phyloP scores from a whole-genome alignment of 169 alveolate genomes.

The Plasmodium ovale region DNA sequence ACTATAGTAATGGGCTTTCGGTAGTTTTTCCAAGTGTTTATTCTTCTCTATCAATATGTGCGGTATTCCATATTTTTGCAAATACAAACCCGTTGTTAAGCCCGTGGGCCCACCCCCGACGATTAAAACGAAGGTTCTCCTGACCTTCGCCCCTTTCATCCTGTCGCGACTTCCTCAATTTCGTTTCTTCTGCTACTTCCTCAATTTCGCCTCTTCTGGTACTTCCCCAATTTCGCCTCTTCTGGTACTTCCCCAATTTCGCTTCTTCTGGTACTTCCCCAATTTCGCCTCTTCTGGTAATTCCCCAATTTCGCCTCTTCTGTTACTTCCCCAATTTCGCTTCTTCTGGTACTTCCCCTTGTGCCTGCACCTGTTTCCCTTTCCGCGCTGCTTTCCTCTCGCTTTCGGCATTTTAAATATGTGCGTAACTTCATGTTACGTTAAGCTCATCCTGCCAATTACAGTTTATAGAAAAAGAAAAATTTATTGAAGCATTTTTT shows the following conservation, averaged over 20 bases:
- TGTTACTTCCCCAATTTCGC: neutral
- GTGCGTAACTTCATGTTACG: too few relatives aligned
- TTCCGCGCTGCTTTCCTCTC: too few relatives aligned
- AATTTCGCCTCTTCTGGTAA: constrained; percentile 72
- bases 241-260: neutral
- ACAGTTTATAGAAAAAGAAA: too few relatives aligned
- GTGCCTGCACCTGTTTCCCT: too few relatives aligned
- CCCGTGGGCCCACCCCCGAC: constrained; percentile 98
- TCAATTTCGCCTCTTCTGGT: constrained; percentile 70
- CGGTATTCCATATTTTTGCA: constrained; percentile 88
- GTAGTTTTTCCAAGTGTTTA: constrained; percentile 84
- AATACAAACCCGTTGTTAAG: constrained; percentile 89
- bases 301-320: constrained; percentile 3
- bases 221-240: constrained; percentile 2
- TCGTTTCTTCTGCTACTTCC: neutral
- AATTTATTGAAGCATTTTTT: too few relatives aligned
- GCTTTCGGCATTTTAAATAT: too few relatives aligned
- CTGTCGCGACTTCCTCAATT: neutral
- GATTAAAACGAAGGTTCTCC: constrained; percentile 85
- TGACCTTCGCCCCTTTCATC: constrained; percentile 17
- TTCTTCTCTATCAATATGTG: constrained; percentile 87
- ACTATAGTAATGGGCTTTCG: constrained; percentile 94
- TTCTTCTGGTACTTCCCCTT: neutral
- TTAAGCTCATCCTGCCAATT: too few relatives aligned
- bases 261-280: neutral